A percentile compares a stretch with the other conserved stretches of the same genome.
Evolutionary conservation across 2,329 filamentous ascomycete species (phyloP).

Genomic region (Colletotrichum noveboracense): DNA sequence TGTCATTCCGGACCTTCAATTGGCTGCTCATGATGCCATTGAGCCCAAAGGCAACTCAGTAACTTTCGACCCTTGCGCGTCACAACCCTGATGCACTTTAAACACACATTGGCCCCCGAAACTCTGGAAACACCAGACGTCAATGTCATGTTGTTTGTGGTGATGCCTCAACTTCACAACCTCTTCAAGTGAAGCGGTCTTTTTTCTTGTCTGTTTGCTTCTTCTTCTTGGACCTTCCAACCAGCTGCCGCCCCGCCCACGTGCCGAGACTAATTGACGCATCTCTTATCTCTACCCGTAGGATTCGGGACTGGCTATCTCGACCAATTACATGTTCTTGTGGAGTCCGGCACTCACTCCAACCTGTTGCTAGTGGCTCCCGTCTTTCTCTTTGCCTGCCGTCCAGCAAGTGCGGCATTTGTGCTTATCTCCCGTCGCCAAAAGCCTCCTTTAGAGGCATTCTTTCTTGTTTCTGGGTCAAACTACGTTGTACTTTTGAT

Average conservation of each 20-base stretch:
- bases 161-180: background rate
- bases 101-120: background rate
- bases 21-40: slow-evolving; percentile 12
- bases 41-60: background rate
- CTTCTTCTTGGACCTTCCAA: background rate
- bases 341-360: background rate
- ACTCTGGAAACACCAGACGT: background rate
- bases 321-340: background rate
- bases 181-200: background rate
- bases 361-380: background rate
- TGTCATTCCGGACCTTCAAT: slow-evolving; percentile 11
- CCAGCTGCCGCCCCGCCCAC: slow-evolving; percentile 1
- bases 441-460: background rate
- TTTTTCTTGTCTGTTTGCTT: background rate
- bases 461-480: background rate
- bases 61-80: background rate
- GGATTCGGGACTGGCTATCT: slow-evolving; percentile 1
- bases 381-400: background rate
- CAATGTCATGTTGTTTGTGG: background rate
- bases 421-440: slow-evolving; percentile 13
- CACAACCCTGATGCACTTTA: background rate
- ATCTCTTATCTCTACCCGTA: slow-evolving; percentile 13
- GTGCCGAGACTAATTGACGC: background rate
- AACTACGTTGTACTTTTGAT: background rate
- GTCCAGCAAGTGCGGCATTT: slow-evolving; percentile 2